phyloP scores from a whole-genome alignment of 768 basidiomycete species.

The Trametes sanguinea region DNA sequence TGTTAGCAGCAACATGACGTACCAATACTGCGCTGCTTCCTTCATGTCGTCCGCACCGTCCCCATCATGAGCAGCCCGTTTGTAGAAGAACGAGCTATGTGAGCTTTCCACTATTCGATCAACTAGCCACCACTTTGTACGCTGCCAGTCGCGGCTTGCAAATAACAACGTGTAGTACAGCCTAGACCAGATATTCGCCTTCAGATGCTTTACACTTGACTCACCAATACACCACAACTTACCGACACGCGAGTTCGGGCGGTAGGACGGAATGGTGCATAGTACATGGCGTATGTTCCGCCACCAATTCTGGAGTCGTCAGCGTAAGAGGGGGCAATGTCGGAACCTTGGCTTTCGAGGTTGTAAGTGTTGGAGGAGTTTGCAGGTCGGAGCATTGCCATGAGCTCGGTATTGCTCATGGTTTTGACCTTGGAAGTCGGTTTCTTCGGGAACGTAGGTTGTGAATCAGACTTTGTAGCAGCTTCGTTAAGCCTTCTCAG shows the following conservation, averaged over 20 bases:
- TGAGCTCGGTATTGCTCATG: slow-evolving; percentile 44
- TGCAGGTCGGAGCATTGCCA: slow-evolving; percentile 57
- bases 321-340: slow-evolving; percentile 60
- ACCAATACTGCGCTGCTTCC: slow-evolving; percentile 79
- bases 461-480: not conserved
- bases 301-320: slow-evolving; percentile 61
- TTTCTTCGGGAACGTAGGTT: not conserved
- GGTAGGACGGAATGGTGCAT: slow-evolving; percentile 70
- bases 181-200: slow-evolving; percentile 23
- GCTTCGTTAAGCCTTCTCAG: not conserved
- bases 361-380: slow-evolving; percentile 36
- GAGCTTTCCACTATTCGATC: slow-evolving; percentile 83
- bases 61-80: slow-evolving; percentile 38
- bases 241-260: slow-evolving; percentile 65
- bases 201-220: not conserved
- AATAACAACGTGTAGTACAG: slow-evolving; percentile 75
- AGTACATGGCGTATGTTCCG: slow-evolving; percentile 74
- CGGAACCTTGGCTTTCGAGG: slow-evolving; percentile 30
- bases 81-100: slow-evolving; percentile 77
- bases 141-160: slow-evolving; percentile 60
- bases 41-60: slow-evolving; percentile 54
- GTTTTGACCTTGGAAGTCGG: slow-evolving; percentile 34
- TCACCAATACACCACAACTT: not conserved
- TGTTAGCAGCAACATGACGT: slow-evolving; percentile 13
- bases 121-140: slow-evolving; percentile 85